Evolutionary conservation across 2,329 filamentous ascomycete genomes (phyloP), one percentile per base, ranked within the genome.

Genomic region (Apiospora arundinis): DNA sequence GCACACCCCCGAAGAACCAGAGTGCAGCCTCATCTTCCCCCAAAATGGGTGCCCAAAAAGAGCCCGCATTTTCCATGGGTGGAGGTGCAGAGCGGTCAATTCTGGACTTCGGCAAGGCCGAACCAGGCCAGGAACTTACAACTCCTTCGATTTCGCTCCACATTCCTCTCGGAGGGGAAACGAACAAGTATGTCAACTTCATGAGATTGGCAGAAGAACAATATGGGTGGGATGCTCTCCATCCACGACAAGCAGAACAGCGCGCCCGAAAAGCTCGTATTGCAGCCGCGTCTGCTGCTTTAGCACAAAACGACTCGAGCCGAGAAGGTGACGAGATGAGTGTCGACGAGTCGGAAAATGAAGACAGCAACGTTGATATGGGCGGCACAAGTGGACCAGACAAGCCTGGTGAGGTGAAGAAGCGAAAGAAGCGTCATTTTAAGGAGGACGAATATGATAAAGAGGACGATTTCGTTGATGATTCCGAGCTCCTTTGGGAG

Each of bases 401-500:
- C 73, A 86, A 85, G 21, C 86, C 86, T 18, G 86, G 85, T 32
- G 88, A 87, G 63, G 89, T 90, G 0, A 86, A 84, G 56, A 93
- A 93, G 81, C 56, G 56, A 40, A 95, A 94, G 85, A 94, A 94
- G 83, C 90, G 94, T 70, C 92, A 92, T 78, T 92, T 92, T 82
- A 92, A 92, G 79, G 90, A 95, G 80, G 92, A 97, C 81, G 92
- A 95, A 77, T 95, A 95, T 77, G 93, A 95, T 78, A 92, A 93
- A 77, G 92, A 93, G 67, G 93, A 95, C 77, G 93, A 92, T 69
- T 95, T 95, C 82, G 90, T 95, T 70, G 96, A 99, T 78, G 96
- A 99, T 79, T 97, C 95, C 1, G 96, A 99, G 81, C 82, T 98
- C 79, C 87, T 97, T 0, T 98, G 95, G 95, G 94, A 98, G 82